Evolutionary conservation across 306 rosid species (phyloP), one percentile per base, ranked within the genome.

Genomic region (Hippophae tibetana): DNA sequence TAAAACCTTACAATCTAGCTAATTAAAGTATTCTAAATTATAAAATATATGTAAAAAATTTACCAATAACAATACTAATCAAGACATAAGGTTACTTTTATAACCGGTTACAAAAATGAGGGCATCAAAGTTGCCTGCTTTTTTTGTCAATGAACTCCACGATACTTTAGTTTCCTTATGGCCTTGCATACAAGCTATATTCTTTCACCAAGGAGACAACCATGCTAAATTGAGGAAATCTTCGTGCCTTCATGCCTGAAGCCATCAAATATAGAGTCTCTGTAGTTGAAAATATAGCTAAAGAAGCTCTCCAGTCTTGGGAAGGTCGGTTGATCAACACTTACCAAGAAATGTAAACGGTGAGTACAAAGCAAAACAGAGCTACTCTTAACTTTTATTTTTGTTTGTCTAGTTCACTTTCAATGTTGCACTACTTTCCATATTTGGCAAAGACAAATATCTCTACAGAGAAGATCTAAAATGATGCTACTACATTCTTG

Each of bases 121-220:
- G 23, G 23, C 23, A 18, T 18, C 23, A 18, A 18, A 18, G 1
- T 18, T 18, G 23, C 23, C 23, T 18, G 1, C 23, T 18, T 18
- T 18, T 18, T 0, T 18, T 18, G 23, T 18, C 1, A 18, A 18
- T 18, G 23, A 18, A 18, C 23, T 18, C 23, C 23, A 18, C 23
- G 23, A 1, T 18, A 18, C 23, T 0, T 18, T 18, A 18, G 23
- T 18, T 18, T 18, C 1, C 23, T 18, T 18, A 18, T 18, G 23
- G 23, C 23, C 1, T 18, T 18, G 99, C 6, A 87, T 83, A 54
- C 86, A 92, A 70, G 99, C 95, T 8, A 85, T 92, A 40, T 92
- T 92, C 67, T 92, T 92, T 61, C 83, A 88, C 75, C 90, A 88
- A 77, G 96, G 99, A 60, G 90, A 78, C 60, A 88, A 92, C 70